phyloP scores from a whole-genome alignment of 1,284 basidiomycete genomes.

The Bondarzewia mesenterica region DNA sequence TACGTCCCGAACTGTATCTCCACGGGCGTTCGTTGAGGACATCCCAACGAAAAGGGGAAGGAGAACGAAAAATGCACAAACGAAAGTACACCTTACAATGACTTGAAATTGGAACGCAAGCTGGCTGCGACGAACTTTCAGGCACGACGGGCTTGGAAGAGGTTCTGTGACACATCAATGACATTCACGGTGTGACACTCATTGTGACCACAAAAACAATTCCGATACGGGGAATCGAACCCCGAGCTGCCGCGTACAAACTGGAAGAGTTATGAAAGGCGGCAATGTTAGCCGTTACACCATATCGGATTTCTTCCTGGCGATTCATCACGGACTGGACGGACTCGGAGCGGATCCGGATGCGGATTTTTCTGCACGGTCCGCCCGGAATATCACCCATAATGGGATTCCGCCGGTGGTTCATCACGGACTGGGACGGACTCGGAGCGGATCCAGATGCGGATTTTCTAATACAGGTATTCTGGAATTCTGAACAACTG shows the following conservation, averaged over 20 bases:
- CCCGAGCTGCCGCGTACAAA: conserved; percentile 71
- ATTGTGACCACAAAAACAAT: no score
- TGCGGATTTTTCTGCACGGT: no score
- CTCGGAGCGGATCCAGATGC: no score
- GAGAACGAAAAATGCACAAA: neutral
- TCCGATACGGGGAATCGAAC: conserved; percentile 73
- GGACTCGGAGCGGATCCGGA: neutral
- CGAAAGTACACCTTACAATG: neutral
- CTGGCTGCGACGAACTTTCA: no score
- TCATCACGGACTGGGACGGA: no score
- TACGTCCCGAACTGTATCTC: neutral
- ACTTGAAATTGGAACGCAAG: no score
- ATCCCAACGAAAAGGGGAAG: no score
- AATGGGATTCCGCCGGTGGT: no score
- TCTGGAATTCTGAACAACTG: no score
- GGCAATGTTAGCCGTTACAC: conserved; percentile 2
- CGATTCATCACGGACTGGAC: neutral
- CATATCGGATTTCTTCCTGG: neutral
- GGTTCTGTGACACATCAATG: neutral
- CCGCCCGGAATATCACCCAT: no score
- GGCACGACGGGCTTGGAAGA: neutral
- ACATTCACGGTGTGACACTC: no score
- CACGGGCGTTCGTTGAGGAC: neutral
- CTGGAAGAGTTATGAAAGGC: neutral
- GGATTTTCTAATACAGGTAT: no score